Percentiles rank a stretch among this genome's conserved stretches.
Evolutionary conservation across 139 green algal species (phyloP).

Genomic region (Gonium pectorale): DNA sequence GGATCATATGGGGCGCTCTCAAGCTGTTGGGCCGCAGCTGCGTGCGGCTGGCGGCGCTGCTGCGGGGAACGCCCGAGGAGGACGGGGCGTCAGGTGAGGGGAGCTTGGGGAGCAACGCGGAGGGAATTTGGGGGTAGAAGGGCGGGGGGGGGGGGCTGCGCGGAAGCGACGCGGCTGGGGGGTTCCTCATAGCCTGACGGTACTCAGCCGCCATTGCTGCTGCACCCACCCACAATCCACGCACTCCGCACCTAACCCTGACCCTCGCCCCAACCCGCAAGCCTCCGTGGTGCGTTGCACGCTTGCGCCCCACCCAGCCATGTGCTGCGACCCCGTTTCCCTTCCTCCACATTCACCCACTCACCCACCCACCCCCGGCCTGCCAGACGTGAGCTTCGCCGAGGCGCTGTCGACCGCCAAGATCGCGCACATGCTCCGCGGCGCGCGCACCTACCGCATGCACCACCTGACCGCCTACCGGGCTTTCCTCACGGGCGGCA

Average conservation of each 20-base stretch:
- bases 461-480: constrained; percentile 45
- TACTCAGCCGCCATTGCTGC: too few relatives aligned
- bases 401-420: background rate
- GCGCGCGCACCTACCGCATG: constrained; percentile 53
- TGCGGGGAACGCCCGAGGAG: background rate
- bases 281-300: too few relatives aligned
- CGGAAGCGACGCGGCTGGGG: too few relatives aligned
- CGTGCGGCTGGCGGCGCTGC: background rate
- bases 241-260: too few relatives aligned
- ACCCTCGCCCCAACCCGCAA: too few relatives aligned
- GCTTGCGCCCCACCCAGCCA: too few relatives aligned
- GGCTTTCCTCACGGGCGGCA: constrained; percentile 4
- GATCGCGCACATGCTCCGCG: constrained; percentile 7
- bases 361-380: background rate
- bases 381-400: background rate
- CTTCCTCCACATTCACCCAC: background rate
- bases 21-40: constrained; percentile 19
- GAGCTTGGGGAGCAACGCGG: too few relatives aligned
- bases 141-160: too few relatives aligned
- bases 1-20: constrained; percentile 23
- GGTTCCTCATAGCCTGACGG: too few relatives aligned
- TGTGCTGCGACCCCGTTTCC: background rate
- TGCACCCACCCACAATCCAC: too few relatives aligned
- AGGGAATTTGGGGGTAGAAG: too few relatives aligned
- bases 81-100: constrained; percentile 3